Base-by-base conservation (phyloP, 208 protist genomes). In the Wallacemonas rigidus region DNA sequence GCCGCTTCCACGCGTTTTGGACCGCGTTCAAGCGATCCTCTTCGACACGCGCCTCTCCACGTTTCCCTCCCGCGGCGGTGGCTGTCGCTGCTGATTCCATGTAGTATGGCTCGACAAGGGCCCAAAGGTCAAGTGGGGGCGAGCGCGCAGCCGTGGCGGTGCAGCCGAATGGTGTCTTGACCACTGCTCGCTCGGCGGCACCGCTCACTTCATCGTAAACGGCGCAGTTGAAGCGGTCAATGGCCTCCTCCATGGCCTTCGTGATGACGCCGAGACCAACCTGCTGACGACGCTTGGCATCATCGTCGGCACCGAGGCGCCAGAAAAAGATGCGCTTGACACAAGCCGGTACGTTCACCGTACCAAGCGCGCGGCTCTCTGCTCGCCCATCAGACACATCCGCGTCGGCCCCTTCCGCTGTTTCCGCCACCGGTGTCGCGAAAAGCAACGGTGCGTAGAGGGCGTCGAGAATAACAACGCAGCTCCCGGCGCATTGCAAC, bases 321-420 rank as follows among this genome's bases (percentile, higher is more conserved):
- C 86, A 91, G 11, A 91, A 55, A 74, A 85, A 86, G 43, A 91
- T 79, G 15, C 83, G 80, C 54, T 73, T 68, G 12, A 91, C 80
- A 15, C 72, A 77, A 7, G 69, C 39, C 12, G 86, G 86, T 14
- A 91, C 77, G 62, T 78, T 7, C 58, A 91, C 68, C 14, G 11
- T 12, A 1, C 54, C 61, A 8, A 35, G 40, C 8, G 35, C 69
- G n/a, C 55, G 50, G 40, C 12, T 38, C n/a, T 78, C 68, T 2
- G 57, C 45, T 3, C 17, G 3, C 7, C 15, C 6, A 17, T 57
- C 69, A 38, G 9, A 8, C 3, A 4, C 56, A 62, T 1, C 56
- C 8, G 0, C 51, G 51, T 56, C 51, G 14, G 5, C 51, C 1
- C 5, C 51, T 7, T 7, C 51, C 26, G 9, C 6, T 56, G 51